Base-by-base conservation (phyloP, 208 protist genomes). In the Spongospora subterranea region DNA sequence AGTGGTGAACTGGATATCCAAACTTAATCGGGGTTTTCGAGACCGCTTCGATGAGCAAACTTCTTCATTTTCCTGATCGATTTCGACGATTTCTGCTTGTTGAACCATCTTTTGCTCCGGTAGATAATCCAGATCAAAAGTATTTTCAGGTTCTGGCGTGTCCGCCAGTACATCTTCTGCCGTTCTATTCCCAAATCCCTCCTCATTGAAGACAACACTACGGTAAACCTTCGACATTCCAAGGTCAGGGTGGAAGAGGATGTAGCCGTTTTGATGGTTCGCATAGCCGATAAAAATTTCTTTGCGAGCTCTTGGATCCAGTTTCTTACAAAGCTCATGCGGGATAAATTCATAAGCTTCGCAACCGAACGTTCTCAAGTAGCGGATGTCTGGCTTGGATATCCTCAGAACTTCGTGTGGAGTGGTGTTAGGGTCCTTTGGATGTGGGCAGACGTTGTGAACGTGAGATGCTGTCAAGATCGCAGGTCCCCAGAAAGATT, bases 381-480 rank as follows among this genome's bases (percentile, higher is more conserved):
- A 82, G 6, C 17, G n/a, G 71, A 82, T 82, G 71, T 82, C 71
- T 45, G 71, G 71, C 35, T 43, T 35, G 6, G 71, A 39, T 35
- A 35, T 13, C 11, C n/a, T 20, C 40, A 82, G 6, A 17, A 45
- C 13, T 82, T 82, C 71, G 71, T 82, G 71, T 35, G 71, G 71
- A 35, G 71, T 82, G n/a, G n/a, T 82, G 40, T 35, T 82, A n/a
- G 71, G 71, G n/a, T 39, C n/a, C 71, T 6, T 43, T 6, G 71
- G 71, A 43, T 43, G n/a, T 20, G 71, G 71, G n/a, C 71, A 82
- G 71, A 82, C 71, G 40, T 6, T 82, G n/a, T 82, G 71, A 45
- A 82, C 71, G 71, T 82, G 71, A 39, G n/a, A 6, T 20, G 71
- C 71, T 20, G 17, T 39, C 17, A 82, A n/a, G n/a, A 82, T 35